phyloP scores from a whole-genome alignment of 2,329 filamentous ascomycete species.

The Rhinocladiella similis region DNA sequence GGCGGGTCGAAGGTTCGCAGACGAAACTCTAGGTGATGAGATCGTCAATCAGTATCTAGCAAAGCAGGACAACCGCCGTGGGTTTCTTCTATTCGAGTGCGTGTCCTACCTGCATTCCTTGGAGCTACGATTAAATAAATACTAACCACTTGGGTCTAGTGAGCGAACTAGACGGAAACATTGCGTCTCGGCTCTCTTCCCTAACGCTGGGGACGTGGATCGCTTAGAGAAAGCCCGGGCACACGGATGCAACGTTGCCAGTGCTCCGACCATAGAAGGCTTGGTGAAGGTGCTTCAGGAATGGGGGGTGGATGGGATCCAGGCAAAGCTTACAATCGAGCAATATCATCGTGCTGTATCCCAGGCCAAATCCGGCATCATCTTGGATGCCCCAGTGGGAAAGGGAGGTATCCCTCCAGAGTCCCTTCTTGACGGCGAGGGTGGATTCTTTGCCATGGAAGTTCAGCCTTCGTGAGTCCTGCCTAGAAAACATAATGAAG shows the following conservation, averaged over 20 bases:
- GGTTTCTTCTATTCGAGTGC: constrained; percentile 32
- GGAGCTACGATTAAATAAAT: no score
- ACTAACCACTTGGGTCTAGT: constrained; percentile 10
- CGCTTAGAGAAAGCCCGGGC: constrained; percentile 31
- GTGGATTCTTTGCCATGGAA: constrained; percentile 33
- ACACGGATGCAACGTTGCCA: constrained; percentile 32
- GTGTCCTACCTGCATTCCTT: neutral
- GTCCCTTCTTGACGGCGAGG: constrained; percentile 30
- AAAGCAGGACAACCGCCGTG: constrained; percentile 31
- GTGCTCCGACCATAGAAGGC: constrained; percentile 23
- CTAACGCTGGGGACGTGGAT: constrained; percentile 40
- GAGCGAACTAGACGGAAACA: constrained; percentile 54
- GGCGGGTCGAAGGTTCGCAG: constrained; percentile 28
- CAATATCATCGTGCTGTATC: constrained; percentile 27
- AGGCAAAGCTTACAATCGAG: constrained; percentile 27
- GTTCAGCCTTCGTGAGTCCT: constrained; percentile 33
- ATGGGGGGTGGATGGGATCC: constrained; percentile 29
- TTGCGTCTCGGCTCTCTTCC: constrained; percentile 61
- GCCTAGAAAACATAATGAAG: neutral
- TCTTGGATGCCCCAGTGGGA: constrained; percentile 26
- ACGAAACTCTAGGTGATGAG: constrained; percentile 33
- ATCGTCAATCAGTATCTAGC: constrained; percentile 34
- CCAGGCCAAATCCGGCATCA: constrained; percentile 6
- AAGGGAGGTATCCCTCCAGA: constrained; percentile 18
- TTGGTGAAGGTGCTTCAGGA: constrained; percentile 22